Evolutionary conservation across 129 eudicot species (phyloP).

Genomic region (Mikania micrantha): DNA sequence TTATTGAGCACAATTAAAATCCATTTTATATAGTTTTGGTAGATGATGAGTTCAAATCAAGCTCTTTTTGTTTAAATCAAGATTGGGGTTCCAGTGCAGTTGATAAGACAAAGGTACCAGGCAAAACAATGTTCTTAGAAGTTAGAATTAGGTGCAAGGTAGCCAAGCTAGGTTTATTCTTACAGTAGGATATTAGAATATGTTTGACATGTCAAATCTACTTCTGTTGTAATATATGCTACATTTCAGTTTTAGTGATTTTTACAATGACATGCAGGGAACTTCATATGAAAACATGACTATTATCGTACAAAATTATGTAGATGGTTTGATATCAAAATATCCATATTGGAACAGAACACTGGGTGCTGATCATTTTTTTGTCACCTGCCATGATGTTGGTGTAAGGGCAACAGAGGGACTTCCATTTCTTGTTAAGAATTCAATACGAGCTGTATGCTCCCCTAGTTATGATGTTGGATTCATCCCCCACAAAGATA

Average conservation of each 20-base stretch:
- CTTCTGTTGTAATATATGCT: conserved; percentile 9
- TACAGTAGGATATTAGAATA: background rate
- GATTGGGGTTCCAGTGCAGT: background rate
- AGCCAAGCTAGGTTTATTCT: background rate
- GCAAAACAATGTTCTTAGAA: background rate
- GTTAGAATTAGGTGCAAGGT: background rate
- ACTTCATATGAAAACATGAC: conserved; percentile 97
- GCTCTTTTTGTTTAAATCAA: background rate
- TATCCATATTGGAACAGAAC: conserved; percentile 99
- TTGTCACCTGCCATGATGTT: conserved; percentile 97
- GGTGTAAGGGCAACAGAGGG: conserved; percentile 99
- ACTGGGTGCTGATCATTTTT: conserved; percentile 95
- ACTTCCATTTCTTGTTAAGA: conserved; percentile 75
- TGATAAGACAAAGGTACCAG: background rate
- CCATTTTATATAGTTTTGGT: background rate
- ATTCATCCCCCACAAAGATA: conserved; percentile 94
- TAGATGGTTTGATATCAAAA: conserved; percentile 81
- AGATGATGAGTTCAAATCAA: background rate
- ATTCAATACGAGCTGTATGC: conserved; percentile 89
- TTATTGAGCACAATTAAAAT: background rate
- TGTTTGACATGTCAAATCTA: background rate
- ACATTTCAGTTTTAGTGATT: conserved; percentile 3
- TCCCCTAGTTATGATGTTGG: conserved; percentile 98
- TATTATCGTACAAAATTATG: conserved; percentile 77
- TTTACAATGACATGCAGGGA: conserved; percentile 53